Conservation (phyloP, 2,329 filamentous ascomycete species). For the Claviceps maximensis region DNA sequence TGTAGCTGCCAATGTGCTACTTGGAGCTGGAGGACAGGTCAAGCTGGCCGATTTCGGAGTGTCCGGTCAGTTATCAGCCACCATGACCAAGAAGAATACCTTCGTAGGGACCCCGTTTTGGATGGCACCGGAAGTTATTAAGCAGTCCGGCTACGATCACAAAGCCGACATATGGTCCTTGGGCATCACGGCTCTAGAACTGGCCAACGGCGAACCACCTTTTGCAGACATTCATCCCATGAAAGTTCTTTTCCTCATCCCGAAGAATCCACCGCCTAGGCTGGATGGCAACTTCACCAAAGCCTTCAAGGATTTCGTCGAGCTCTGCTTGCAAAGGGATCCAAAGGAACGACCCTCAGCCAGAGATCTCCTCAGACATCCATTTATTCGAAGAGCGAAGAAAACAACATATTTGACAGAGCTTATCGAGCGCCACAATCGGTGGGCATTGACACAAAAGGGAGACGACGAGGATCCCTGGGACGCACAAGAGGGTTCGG, state of each 20-base stretch:
- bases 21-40: conserved; percentile 84
- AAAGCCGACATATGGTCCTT: conserved; percentile 98
- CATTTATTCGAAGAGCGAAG: conserved; percentile 83
- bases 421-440: conserved; percentile 77
- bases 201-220: conserved; percentile 84
- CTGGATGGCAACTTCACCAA: conserved; percentile 73
- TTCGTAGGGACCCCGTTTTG: conserved; percentile 98
- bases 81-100: conserved; percentile 99
- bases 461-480: conserved; percentile 49
- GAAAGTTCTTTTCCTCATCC: conserved; percentile 94
- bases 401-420: conserved; percentile 95
- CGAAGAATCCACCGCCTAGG: conserved; percentile 78
- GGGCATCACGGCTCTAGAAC: conserved; percentile 83
- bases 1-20: conserved; percentile 78
- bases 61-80: conserved; percentile 87
- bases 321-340: conserved; percentile 75
- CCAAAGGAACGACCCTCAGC: conserved; percentile 80
- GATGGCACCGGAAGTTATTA: conserved; percentile 99
- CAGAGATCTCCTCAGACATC: conserved; percentile 74
- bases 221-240: conserved; percentile 96
- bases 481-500: conserved; percentile 43
- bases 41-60: conserved; percentile 97
- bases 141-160: conserved; percentile 94
- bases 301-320: conserved; percentile 72
- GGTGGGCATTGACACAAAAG: conserved; percentile 75